These are phyloP conservation scores for Millerozyma acaciae DNA, from an alignment of 805 yeast genomes.

Conservation along the genomic window DNA sequence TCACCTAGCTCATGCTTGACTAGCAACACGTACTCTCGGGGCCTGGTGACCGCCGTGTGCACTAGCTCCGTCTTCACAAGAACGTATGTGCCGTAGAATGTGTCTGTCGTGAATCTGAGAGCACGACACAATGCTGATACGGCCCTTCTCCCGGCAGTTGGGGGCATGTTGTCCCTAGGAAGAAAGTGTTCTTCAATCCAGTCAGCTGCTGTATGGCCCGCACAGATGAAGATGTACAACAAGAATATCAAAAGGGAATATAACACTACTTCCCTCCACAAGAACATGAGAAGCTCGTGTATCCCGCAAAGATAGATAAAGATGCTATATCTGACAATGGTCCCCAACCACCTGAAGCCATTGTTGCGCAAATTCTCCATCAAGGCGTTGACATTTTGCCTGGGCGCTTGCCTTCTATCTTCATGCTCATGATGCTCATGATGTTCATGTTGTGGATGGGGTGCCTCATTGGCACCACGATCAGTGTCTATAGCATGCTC, in stretches of 20 bases:
- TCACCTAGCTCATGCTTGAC: constrained; percentile 5
- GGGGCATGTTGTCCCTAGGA: no score
- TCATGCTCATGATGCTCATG: no score
- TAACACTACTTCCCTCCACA: constrained; percentile 5
- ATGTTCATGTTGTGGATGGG: no score
- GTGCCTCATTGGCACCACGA: background rate
- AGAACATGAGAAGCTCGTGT: constrained; percentile 2
- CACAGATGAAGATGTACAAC: constrained; percentile 9
- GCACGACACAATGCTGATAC: no score
- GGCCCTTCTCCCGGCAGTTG: no score
- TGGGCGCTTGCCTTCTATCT: no score
- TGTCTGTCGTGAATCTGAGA: no score
- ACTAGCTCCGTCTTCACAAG: constrained; percentile 11
- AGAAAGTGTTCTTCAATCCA: constrained; percentile 9
- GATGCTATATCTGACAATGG: constrained; percentile 5
- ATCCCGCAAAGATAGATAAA: constrained; percentile 10
- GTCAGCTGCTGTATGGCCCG: constrained; percentile 9
- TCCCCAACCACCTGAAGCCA: background rate
- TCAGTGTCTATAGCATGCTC: background rate
- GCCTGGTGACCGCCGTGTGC: constrained; percentile 13
- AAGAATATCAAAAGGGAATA: constrained; percentile 1
- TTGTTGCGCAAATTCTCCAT: background rate
- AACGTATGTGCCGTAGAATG: no score
- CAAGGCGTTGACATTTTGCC: no score
- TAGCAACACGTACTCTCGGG: constrained; percentile 21